Conservation (phyloP, 495 filamentous ascomycete genomes). For the Lasiosphaeria miniovina region DNA sequence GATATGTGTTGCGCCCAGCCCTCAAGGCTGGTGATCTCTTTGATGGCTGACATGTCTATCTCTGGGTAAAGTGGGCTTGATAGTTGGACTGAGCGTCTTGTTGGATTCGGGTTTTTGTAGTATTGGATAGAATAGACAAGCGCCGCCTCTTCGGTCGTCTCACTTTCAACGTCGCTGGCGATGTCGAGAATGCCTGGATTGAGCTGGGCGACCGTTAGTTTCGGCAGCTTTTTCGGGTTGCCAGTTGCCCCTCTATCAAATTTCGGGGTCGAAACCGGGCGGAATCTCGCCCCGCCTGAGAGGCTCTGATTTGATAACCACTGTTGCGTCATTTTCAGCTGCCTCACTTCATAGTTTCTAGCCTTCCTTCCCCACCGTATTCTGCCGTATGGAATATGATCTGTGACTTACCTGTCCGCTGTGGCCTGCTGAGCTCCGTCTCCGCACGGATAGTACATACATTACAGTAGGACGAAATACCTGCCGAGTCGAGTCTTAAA, state of each 20-base stretch:
- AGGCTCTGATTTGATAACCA: not conserved
- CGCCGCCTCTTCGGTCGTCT: too few species aligned
- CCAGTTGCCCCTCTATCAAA: not conserved
- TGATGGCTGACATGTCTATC: constrained; percentile 62
- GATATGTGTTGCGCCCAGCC: constrained; percentile 64
- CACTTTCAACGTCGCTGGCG: too few species aligned
- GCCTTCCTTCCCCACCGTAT: too few species aligned
- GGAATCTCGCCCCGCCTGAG: not conserved
- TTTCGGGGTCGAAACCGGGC: not conserved
- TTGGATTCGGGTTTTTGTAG: too few species aligned
- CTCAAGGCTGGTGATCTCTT: constrained; percentile 64
- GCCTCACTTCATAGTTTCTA: not conserved
- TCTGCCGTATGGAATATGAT: too few species aligned
- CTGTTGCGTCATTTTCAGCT: not conserved
- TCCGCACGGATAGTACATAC: too few species aligned
- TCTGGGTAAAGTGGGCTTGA: not conserved
- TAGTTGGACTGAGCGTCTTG: not conserved
- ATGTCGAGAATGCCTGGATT: not conserved
- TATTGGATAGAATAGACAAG: too few species aligned
- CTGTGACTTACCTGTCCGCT: too few species aligned
- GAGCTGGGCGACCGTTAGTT: not conserved
- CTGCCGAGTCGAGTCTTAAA: too few species aligned
- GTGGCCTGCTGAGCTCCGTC: too few species aligned
- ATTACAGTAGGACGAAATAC: too few species aligned
- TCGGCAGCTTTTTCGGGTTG: not conserved